Conservation (phyloP, 495 filamentous ascomycete genomes). For the Neurospora hispaniola region DNA sequence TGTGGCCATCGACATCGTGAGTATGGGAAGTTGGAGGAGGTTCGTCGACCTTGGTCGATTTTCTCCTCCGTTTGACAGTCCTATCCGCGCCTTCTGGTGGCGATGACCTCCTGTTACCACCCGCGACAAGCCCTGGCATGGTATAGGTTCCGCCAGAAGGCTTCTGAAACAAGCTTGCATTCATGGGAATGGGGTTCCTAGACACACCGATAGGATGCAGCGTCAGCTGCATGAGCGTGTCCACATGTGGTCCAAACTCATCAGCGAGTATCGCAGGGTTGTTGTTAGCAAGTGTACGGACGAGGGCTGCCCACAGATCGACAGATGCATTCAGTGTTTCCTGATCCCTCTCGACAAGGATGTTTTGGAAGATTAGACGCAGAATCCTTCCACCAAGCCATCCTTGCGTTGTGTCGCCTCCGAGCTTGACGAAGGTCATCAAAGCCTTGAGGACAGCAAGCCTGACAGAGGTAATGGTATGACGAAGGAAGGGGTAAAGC, state of each 20-base stretch:
- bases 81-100: conserved; percentile 40
- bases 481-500: conserved; percentile 89
- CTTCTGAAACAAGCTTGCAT: conserved; percentile 76
- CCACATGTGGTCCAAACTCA: conserved; percentile 60
- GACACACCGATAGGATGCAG: conserved; percentile 86
- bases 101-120: conserved; percentile 46
- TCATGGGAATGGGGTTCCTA: conserved; percentile 82
- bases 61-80: conserved; percentile 62
- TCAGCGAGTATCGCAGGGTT: conserved; percentile 46
- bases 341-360: conserved; percentile 85
- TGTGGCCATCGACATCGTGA: conserved; percentile 94
- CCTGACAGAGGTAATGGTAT: conserved; percentile 92
- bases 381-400: conserved; percentile 89
- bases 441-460: conserved; percentile 87
- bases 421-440: conserved; percentile 81
- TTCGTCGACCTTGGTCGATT: conserved; percentile 72
- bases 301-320: conserved; percentile 75
- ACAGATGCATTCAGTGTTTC: conserved; percentile 63
- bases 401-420: conserved; percentile 69
- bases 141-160: conserved; percentile 84
- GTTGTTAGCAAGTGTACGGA: conserved; percentile 51
- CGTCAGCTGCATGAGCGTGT: conserved; percentile 66
- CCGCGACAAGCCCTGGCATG: conserved; percentile 32
- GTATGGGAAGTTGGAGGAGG: conserved; percentile 46
- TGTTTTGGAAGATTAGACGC: conserved; percentile 84